phyloP scores from a whole-genome alignment of 495 filamentous ascomycete genomes.

The Daldinia childiae region DNA sequence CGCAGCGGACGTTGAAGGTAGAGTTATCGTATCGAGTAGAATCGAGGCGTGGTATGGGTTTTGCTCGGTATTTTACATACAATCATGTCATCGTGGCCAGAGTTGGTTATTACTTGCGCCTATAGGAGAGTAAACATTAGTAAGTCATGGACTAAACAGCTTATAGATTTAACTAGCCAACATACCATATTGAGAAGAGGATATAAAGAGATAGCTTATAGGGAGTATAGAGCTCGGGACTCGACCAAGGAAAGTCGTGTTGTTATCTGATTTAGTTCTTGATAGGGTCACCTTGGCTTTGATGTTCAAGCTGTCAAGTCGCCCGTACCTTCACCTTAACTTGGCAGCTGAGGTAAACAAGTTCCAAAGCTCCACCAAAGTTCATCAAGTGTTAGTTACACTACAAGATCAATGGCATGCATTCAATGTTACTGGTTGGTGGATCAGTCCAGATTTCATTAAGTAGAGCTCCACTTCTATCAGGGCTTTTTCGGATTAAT shows the following conservation, averaged over 20 bases:
- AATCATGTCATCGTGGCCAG: constrained; percentile 99
- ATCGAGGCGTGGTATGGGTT: constrained; percentile 4
- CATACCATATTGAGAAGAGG: constrained; percentile 41
- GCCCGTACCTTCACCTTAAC: constrained; percentile 19
- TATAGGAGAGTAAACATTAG: constrained; percentile 34
- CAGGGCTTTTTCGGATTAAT: constrained; percentile 20
- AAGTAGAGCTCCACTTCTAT: constrained; percentile 4
- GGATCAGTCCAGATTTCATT: constrained; percentile 39
- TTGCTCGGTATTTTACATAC: constrained; percentile 64
- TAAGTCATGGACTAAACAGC: constrained; percentile 6
- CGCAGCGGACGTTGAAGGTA: not conserved
- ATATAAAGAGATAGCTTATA: not conserved
- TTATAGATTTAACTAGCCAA: not conserved
- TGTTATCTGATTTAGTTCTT: not conserved
- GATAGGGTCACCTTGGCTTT: not conserved
- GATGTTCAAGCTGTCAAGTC: not conserved
- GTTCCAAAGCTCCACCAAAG: constrained; percentile 30
- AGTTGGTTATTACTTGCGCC: constrained; percentile 88
- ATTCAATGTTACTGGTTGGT: constrained; percentile 10
- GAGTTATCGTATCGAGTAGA: not conserved
- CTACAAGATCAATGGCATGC: constrained; percentile 31
- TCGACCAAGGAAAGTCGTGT: not conserved
- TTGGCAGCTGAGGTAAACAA: constrained; percentile 32
- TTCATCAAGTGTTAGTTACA: constrained; percentile 27
- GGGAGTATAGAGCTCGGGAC: not conserved